Evolutionary conservation across 2,329 filamentous ascomycete species (phyloP), one percentile per base, ranked within the genome.

Genomic region (Aspergillus uvarum): DNA sequence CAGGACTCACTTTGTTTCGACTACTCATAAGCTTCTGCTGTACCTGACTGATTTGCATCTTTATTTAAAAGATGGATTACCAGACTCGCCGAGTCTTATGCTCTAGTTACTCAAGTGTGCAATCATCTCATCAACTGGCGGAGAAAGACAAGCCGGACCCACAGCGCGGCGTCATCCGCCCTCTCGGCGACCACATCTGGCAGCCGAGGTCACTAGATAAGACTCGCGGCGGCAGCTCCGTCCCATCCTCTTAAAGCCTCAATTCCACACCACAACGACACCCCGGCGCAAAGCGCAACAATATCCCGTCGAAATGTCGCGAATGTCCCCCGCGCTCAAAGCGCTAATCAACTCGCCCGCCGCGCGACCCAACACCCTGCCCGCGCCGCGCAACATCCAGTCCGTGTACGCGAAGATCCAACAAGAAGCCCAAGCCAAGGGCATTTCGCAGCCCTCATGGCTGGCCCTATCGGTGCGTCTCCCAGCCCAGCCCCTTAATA

Each of bases 251-350:
- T 35, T 35, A 35, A 16, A 35, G 32, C 32, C 11, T 35, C 32
- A 35, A 35, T 35, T 26, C 5, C 5, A 26, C 24, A 26, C 24
- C 24, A 26, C 24, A 7, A 26, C 26, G 24, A 26, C 26, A 1
- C 26, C 26, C 26, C 26, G 26, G 6, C 26, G 7, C 26, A 26
- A 8, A 32, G 31, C 7, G 31, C 31, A 7, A 32, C 31, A 32
- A 32, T 7, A 2, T 8, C 7, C 31, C 7, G 11, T 32, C 31
- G 11, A 32, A 32, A 92, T 91, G 89, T 87, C 89, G 6, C 92
- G 90, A 74, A 82, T 94, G 21, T 90, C 89, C 1, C 80, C 84
- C 1, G 78, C 85, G 53, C 82, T 94, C 67, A 93, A 92, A 77
- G 82, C 86, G 51, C 84, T 93, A 64, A 88, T 93, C 77, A 89